Percentiles rank a stretch among this genome's conserved stretches.
phyloP scores from a whole-genome alignment of 305 asterid genomes.

The Nicotiana rustica region DNA sequence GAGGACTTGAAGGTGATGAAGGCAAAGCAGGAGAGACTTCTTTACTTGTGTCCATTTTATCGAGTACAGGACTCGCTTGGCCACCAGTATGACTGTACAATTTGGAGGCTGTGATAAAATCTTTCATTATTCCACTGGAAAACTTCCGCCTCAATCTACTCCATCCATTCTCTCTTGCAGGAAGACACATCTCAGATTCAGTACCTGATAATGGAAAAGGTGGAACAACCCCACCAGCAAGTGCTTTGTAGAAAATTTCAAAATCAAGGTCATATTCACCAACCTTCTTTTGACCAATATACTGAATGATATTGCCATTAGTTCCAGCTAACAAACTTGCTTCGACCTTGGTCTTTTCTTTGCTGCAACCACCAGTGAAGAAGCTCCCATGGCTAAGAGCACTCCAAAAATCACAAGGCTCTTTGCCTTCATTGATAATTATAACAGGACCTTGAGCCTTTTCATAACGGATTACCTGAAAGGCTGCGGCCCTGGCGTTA shows the following conservation, averaged over 20 bases:
- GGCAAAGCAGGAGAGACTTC: conserved; percentile 49
- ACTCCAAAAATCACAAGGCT: conserved; percentile 74
- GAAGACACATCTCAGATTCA: conserved; percentile 54
- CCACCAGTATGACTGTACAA: conserved; percentile 37
- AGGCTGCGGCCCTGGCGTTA: conserved; percentile 73
- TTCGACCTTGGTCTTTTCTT: conserved; percentile 31
- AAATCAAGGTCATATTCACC: conserved; percentile 54
- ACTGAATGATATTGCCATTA: conserved; percentile 28
- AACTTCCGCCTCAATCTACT: conserved; percentile 52
- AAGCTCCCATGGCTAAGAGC: conserved; percentile 54
- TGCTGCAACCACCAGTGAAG: conserved; percentile 37
- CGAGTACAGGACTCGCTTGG: conserved; percentile 42
- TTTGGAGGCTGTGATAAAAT: conserved; percentile 52
- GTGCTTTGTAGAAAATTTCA: conserved; percentile 53
- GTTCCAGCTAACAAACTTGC: conserved; percentile 25
- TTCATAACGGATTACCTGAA: conserved; percentile 83
- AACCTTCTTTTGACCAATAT: conserved; percentile 49
- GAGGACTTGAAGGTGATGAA: conserved; percentile 47
- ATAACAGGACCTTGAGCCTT: conserved; percentile 66
- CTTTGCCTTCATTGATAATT: conserved; percentile 73
- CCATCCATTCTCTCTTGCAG: conserved; percentile 58
- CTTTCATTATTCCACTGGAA: conserved; percentile 51
- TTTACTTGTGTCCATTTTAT: conserved; percentile 43
- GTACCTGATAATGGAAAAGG: conserved; percentile 52
- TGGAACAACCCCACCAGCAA: conserved; percentile 59